phyloP scores from a whole-genome alignment of 2,329 filamentous ascomycete species.

The Arthrobotrys megalospora region DNA sequence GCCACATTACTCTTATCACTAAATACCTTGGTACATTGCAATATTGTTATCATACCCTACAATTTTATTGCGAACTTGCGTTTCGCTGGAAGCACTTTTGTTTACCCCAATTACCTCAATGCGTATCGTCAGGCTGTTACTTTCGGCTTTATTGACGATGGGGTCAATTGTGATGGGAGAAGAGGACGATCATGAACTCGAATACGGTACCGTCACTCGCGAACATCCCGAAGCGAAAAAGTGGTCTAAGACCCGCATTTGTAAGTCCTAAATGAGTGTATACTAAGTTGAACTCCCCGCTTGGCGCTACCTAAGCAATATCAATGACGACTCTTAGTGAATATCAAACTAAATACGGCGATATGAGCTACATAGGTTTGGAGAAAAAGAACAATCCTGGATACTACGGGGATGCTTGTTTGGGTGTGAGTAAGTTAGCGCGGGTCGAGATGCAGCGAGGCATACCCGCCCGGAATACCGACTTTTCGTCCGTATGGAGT shows the following conservation, averaged over 20 bases:
- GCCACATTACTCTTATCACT: too few relatives aligned
- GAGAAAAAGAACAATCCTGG: constrained; percentile 7
- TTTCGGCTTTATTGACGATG: neutral
- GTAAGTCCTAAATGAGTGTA: neutral
- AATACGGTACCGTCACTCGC: neutral
- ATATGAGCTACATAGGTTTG: neutral
- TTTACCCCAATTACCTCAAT: too few relatives aligned
- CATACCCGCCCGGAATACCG: neutral
- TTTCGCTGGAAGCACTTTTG: too few relatives aligned
- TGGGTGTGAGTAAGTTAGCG: neutral
- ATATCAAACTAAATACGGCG: neutral
- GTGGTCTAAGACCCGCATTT: neutral
- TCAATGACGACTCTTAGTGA: neutral
- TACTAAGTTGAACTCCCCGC: too few relatives aligned
- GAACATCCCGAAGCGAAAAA: constrained; percentile 4
- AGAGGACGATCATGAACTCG: too few relatives aligned
- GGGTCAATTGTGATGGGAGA: neutral
- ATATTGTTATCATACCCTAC: too few relatives aligned
- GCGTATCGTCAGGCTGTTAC: too few relatives aligned
- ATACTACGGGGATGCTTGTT: neutral
- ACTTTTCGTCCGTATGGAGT: neutral
- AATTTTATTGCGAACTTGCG: too few relatives aligned
- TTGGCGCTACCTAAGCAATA: too few relatives aligned
- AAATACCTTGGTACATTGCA: too few relatives aligned
- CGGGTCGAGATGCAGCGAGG: neutral